A percentile compares a stretch with the other conserved stretches of the same genome.
These are phyloP conservation scores for Suillus subluteus DNA, from an alignment of 768 basidiomycete species.

Conservation along the genomic window DNA sequence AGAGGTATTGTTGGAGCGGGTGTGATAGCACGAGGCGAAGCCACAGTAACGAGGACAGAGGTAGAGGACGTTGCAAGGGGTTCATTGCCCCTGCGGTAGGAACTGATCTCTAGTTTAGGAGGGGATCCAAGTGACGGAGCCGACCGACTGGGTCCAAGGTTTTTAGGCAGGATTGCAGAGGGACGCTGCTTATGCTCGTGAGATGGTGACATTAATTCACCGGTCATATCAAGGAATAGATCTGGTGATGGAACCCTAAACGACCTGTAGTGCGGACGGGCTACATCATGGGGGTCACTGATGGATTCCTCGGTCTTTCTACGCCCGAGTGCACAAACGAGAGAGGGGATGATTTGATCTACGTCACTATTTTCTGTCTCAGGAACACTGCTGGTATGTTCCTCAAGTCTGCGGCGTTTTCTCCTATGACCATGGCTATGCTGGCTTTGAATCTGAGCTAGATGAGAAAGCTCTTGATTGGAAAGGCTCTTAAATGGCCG, in stretches of 20 bases:
- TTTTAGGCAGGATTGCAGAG: background rate
- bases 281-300: too few species aligned
- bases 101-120: background rate
- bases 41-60: background rate
- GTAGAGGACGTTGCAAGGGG: background rate
- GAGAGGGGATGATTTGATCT: background rate
- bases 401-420: background rate
- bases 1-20: background rate
- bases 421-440: background rate
- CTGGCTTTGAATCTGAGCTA: slow-evolving; percentile 8
- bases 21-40: background rate
- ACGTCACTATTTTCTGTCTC: background rate
- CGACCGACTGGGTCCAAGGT: background rate
- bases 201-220: background rate
- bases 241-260: slow-evolving; percentile 3
- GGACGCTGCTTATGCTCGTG: background rate
- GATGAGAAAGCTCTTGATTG: slow-evolving; percentile 15
- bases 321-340: background rate
- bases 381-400: background rate
- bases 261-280: background rate
- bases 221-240: background rate
- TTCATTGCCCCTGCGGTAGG: too few species aligned
- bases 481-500: slow-evolving; percentile 23
- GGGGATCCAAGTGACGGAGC: background rate
- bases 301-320: background rate